Base-by-base conservation (phyloP, 352 stramenopile species). In the Chloridella minuta region DNA sequence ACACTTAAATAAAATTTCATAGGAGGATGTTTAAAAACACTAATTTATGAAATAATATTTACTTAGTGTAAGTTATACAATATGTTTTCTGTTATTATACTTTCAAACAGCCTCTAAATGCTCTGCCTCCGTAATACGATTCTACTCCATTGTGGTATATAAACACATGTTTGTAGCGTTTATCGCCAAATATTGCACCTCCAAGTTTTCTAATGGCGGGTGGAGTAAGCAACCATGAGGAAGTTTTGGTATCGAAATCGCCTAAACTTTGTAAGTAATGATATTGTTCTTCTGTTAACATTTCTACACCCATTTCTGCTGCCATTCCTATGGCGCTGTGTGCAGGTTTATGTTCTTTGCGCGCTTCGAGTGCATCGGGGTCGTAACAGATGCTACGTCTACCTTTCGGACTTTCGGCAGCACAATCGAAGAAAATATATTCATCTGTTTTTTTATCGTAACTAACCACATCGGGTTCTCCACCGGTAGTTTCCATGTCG, bases 401-500 rank as follows among this genome's bases (percentile, higher is more conserved):
- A 4, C 23, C 51, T 10, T 83, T 83, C 0, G 51, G 51, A 10
- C 51, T 83, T 83, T 83, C 51, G 51, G 51, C 51, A 2, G 51
- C 0, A 83, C 51, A 83, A 83, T 83, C 51, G 10, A 83, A 83
- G 4, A 83, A 83, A 83, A 83, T 10, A 83, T 25, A 83, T 83
- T 83, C 51, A 24, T 4, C 51, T 0, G 51, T 10, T 83, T 83
- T 83, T 83, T 83, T 83, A 83, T 83, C 51, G n/a, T 4, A 4
- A 1, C 2, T 4, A 2, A 83, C 51, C 1, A 83, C 51, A 83
- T 83, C 51, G 51, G 51, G 51, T 83, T 83, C 51, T 2, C 51
- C 51, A 4, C 51, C 51, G 10, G 51, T 10, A 10, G 0, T 2
- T 83, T 83, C 51, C 51, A 83, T 83, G n/a, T 10, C 51, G 1